phyloP scores from a whole-genome alignment of 305 asterid species.

The Withania somnifera region DNA sequence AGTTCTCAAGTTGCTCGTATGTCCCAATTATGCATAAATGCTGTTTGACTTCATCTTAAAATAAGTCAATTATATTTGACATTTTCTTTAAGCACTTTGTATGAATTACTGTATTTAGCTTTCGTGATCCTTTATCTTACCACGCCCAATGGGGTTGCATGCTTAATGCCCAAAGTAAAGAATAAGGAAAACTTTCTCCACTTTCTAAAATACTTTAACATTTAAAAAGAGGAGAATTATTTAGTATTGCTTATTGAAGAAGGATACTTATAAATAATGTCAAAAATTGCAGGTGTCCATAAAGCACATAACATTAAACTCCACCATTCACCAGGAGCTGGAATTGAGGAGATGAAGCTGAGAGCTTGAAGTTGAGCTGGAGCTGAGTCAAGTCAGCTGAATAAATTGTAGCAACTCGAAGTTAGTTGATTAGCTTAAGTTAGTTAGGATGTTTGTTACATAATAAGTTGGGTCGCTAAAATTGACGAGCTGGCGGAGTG shows the following conservation, averaged over 20 bases:
- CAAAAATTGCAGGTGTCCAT: background rate
- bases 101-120: background rate
- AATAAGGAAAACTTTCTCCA: background rate
- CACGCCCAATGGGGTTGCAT: background rate
- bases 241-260: background rate
- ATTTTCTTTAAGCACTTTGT: background rate
- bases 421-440: no score
- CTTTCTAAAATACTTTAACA: background rate
- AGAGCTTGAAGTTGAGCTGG: no score
- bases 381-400: no score
- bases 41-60: background rate
- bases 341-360: no score
- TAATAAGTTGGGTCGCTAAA: no score
- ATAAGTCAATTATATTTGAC: background rate
- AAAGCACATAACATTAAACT: background rate
- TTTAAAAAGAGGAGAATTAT: background rate
- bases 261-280: background rate
- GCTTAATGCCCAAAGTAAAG: background rate
- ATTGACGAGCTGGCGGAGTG: no score
- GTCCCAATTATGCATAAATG: background rate
- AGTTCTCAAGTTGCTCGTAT: background rate
- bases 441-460: no score
- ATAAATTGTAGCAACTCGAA: no score
- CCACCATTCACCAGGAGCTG: conserved; percentile 2
- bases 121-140: background rate